Conservation (phyloP, 176 grass and related monocot species). For the Aechmea fasciata region DNA sequence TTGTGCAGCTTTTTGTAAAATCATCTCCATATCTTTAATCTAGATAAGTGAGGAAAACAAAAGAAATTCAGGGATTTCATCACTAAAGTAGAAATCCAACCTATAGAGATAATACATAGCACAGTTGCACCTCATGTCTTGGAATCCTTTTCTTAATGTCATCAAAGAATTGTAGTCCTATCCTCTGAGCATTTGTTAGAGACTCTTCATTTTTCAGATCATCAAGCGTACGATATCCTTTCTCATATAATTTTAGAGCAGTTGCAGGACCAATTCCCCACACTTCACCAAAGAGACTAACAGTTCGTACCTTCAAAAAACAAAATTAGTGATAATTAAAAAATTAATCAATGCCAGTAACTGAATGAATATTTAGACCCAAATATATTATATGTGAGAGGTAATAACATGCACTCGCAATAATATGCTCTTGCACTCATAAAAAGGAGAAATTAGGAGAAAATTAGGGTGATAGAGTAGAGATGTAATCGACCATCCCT, state of each 20-base stretch:
- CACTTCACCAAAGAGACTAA: slow-evolving; percentile 90
- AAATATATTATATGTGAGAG: background rate
- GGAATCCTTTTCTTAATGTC: slow-evolving; percentile 95
- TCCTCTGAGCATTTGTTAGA: slow-evolving; percentile 62
- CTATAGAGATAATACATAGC: background rate
- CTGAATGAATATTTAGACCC: background rate
- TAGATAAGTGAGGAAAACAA: slow-evolving; percentile 30
- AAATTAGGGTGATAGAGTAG: background rate
- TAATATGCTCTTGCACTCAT: background rate
- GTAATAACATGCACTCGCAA: background rate
- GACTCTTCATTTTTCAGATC: slow-evolving; percentile 73
- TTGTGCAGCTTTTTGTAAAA: slow-evolving; percentile 61
- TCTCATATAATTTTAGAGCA: slow-evolving; percentile 89
- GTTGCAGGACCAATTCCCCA: slow-evolving; percentile 95
- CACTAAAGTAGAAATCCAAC: background rate
- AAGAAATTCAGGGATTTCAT: background rate
- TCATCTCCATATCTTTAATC: slow-evolving; percentile 79
- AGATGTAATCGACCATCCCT: no score
- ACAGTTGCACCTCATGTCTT: slow-evolving; percentile 42
- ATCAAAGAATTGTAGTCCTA: slow-evolving; percentile 75
- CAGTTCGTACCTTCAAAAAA: slow-evolving; percentile 47
- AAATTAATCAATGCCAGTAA: background rate
- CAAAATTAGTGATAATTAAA: slow-evolving; percentile 14
- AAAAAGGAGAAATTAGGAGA: background rate
- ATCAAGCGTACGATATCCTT: slow-evolving; percentile 81